These are phyloP conservation scores for Plantago ovata DNA, from an alignment of 257 asterid species.

Conservation along the genomic window DNA sequence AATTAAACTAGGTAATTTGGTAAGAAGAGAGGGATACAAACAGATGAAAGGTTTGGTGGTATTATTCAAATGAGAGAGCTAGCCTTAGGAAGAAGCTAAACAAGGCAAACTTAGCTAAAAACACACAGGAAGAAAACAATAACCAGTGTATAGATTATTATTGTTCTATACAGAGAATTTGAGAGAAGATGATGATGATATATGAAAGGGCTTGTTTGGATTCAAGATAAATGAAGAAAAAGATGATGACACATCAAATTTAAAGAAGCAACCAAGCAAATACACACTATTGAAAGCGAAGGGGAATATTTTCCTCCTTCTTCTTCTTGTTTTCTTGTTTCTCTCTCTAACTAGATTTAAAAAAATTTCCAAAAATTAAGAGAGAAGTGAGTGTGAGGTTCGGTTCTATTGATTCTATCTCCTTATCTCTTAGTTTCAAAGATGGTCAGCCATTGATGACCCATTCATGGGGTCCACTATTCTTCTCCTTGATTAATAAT, in stretches of 20 bases:
- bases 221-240: background rate
- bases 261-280: slow-evolving; percentile 47
- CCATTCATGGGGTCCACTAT: slow-evolving; percentile 41
- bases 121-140: slow-evolving; percentile 34
- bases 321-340: slow-evolving; percentile 27
- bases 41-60: slow-evolving; percentile 58
- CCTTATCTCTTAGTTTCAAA: slow-evolving; percentile 59
- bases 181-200: too few relatives aligned
- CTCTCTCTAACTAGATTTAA: slow-evolving; percentile 18
- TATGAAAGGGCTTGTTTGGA: too few relatives aligned
- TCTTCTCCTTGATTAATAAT: too few relatives aligned
- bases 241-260: slow-evolving; percentile 29
- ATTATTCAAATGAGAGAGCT: slow-evolving; percentile 32
- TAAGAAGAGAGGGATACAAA: slow-evolving; percentile 36
- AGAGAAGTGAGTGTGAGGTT: slow-evolving; percentile 16
- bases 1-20: slow-evolving; percentile 15
- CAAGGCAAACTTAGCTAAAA: slow-evolving; percentile 6
- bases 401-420: slow-evolving; percentile 31
- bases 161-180: too few relatives aligned
- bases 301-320: slow-evolving; percentile 46
- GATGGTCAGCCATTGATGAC: slow-evolving; percentile 70
- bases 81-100: slow-evolving; percentile 34
- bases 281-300: slow-evolving; percentile 38
- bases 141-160: background rate
- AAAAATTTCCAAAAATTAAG: too few relatives aligned